phyloP scores from a whole-genome alignment of 805 yeast genomes.

The Nakazawaea sp. region DNA sequence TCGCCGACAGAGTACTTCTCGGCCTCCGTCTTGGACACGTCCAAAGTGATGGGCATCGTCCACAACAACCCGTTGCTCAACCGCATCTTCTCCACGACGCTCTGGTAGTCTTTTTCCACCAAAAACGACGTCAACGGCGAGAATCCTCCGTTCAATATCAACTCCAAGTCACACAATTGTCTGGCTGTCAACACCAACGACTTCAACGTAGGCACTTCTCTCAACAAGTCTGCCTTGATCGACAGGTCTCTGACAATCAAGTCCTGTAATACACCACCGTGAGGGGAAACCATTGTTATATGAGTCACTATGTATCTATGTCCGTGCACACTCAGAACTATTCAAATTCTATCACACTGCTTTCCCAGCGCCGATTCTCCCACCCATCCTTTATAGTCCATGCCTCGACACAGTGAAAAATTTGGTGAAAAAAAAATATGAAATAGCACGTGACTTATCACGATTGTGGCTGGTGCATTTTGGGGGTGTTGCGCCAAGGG shows the following conservation, averaged over 20 bases:
- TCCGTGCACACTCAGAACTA: too few relatives aligned
- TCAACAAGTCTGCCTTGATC: constrained; percentile 45
- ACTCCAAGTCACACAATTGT: constrained; percentile 88
- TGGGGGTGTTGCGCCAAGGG: too few relatives aligned
- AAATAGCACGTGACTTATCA: constrained; percentile 7
- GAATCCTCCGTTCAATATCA: constrained; percentile 90
- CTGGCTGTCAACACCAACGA: constrained; percentile 65
- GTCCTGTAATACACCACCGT: constrained; percentile 89
- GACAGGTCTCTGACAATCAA: constrained; percentile 74
- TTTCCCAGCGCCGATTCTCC: too few relatives aligned
- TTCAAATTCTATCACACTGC: too few relatives aligned
- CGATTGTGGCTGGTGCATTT: constrained; percentile 4
- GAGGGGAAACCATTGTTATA: constrained; percentile 66
- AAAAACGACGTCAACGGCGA: constrained; percentile 74
- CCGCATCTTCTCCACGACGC: constrained; percentile 64
- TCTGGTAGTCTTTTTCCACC: constrained; percentile 57
- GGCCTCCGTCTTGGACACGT: constrained; percentile 46
- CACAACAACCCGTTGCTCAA: constrained; percentile 72
- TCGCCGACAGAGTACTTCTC: constrained; percentile 47
- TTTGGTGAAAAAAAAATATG: too few relatives aligned
- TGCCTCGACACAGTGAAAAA: too few relatives aligned
- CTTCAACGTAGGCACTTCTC: constrained; percentile 48
- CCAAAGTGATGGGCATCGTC: constrained; percentile 91
- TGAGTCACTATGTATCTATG: too few relatives aligned
- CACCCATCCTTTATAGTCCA: too few relatives aligned